A percentile compares a stretch with the other conserved stretches of the same genome.
These are phyloP conservation scores for Actinidia arguta DNA, from an alignment of 179 eudicot species.

Conservation along the genomic window DNA sequence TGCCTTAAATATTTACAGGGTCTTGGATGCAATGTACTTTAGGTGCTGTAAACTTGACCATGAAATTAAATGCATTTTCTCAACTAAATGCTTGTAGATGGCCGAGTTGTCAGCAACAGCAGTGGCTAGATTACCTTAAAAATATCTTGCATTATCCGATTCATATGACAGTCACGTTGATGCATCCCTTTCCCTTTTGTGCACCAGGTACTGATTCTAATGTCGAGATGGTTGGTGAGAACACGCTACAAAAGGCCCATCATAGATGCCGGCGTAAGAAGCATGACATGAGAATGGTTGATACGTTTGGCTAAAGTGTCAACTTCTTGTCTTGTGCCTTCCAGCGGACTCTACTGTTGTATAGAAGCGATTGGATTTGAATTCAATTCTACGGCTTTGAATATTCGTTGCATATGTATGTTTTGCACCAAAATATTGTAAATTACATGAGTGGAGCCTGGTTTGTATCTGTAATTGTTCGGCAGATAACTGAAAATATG, in stretches of 20 bases:
- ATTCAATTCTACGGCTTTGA: no score
- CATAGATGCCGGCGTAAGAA: conserved; percentile 92
- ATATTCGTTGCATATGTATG: no score
- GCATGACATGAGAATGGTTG: conserved; percentile 77
- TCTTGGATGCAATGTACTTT: background rate
- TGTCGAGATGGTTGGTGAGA: conserved; percentile 77
- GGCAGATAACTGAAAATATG: no score
- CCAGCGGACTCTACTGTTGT: no score
- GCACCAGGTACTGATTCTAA: conserved; percentile 42
- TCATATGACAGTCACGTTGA: background rate
- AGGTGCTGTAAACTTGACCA: background rate
- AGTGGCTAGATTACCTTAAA: no score
- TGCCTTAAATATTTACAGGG: no score
- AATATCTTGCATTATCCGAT: background rate
- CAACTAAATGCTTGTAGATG: background rate
- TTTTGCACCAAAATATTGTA: no score
- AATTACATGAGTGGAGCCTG: no score
- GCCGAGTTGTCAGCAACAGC: no score
- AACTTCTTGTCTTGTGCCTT: no score
- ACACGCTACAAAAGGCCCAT: conserved; percentile 78
- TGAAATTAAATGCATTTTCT: background rate
- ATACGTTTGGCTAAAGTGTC: conserved; percentile 26
- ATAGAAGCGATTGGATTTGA: no score
- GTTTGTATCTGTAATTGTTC: no score
- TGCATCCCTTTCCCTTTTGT: background rate